These are phyloP conservation scores for Lodderomyces oxycetoniae DNA, from an alignment of 1,139 yeast genomes.

Conservation along the genomic window DNA sequence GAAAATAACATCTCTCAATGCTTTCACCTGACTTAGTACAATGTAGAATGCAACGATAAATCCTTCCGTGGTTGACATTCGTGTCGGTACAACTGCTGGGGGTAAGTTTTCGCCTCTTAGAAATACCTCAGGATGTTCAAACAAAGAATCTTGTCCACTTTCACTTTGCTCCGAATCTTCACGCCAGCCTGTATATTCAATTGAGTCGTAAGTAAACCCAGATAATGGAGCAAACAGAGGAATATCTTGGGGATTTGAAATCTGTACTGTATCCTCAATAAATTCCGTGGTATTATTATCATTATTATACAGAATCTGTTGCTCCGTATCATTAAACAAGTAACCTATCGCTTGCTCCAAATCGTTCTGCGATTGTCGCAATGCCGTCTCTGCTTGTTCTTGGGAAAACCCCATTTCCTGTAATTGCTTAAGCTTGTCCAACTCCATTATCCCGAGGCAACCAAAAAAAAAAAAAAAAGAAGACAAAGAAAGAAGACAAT, in stretches of 20 bases:
- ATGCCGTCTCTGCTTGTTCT: constrained; percentile 41
- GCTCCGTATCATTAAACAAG: constrained; percentile 41
- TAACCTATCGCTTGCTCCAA: constrained; percentile 52
- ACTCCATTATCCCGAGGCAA: too few relatives aligned
- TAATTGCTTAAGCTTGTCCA: constrained; percentile 34
- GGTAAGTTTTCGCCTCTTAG: constrained; percentile 8
- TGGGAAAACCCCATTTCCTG: constrained; percentile 60
- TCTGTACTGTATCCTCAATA: constrained; percentile 15
- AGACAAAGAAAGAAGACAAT: not conserved
- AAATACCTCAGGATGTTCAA: constrained; percentile 1
- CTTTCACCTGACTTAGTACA: constrained; percentile 23
- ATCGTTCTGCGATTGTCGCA: constrained; percentile 39
- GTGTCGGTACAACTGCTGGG: constrained; percentile 12
- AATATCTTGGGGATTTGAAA: constrained; percentile 18
- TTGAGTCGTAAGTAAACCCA: not conserved
- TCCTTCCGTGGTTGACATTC: constrained; percentile 17
- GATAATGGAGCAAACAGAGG: constrained; percentile 10
- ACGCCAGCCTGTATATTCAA: constrained; percentile 2
- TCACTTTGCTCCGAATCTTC: constrained; percentile 6
- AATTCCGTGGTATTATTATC: constrained; percentile 10
- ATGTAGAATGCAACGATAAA: constrained; percentile 24
- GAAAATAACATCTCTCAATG: constrained; percentile 16
- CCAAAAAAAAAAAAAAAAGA: not conserved
- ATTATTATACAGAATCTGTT: constrained; percentile 4
- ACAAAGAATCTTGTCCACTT: constrained; percentile 3